Evolutionary conservation across 352 stramenopile species (phyloP).

Genomic region (Sclerospora graminicola): DNA sequence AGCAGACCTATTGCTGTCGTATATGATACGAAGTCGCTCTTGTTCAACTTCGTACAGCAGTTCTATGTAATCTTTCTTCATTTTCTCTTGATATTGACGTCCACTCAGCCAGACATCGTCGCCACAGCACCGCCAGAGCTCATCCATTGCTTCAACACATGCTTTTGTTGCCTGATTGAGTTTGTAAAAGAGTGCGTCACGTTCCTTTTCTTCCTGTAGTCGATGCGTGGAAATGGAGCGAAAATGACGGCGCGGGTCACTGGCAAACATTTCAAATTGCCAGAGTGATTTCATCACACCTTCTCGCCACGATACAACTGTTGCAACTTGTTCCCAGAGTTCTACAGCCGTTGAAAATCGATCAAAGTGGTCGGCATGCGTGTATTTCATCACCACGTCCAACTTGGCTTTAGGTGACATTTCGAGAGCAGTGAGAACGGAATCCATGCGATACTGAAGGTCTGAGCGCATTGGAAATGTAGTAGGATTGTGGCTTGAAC

Average conservation of each 20-base stretch:
- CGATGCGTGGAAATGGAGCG: conserved; percentile 54
- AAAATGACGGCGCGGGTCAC: conserved; percentile 59
- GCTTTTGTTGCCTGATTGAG: conserved; percentile 37
- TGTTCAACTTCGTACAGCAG: conserved; percentile 63
- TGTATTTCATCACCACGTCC: conserved; percentile 72
- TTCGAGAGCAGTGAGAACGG: conserved; percentile 30
- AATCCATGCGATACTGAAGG: conserved; percentile 52
- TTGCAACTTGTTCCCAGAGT: conserved; percentile 46
- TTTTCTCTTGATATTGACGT: conserved; percentile 50
- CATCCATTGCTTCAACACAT: conserved; percentile 35
- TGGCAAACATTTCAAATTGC: conserved; percentile 48
- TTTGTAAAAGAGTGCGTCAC: conserved; percentile 46
- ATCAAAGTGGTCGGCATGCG: conserved; percentile 43
- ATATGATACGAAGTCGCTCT: conserved; percentile 55
- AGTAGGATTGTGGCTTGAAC: too few relatives aligned
- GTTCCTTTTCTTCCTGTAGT: conserved; percentile 50
- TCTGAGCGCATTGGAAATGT: conserved; percentile 38
- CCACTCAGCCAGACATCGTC: conserved; percentile 34
- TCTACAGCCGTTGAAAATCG: conserved; percentile 46
- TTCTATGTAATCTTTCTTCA: conserved; percentile 71
- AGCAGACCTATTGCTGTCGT: conserved; percentile 21
- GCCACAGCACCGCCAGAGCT: conserved; percentile 31
- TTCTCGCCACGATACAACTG: conserved; percentile 34
- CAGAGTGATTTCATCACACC: conserved; percentile 27
- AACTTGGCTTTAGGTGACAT: conserved; percentile 48